Evolutionary conservation across 768 basidiomycete species (phyloP).

Genomic region (Amanita fuliginea): DNA sequence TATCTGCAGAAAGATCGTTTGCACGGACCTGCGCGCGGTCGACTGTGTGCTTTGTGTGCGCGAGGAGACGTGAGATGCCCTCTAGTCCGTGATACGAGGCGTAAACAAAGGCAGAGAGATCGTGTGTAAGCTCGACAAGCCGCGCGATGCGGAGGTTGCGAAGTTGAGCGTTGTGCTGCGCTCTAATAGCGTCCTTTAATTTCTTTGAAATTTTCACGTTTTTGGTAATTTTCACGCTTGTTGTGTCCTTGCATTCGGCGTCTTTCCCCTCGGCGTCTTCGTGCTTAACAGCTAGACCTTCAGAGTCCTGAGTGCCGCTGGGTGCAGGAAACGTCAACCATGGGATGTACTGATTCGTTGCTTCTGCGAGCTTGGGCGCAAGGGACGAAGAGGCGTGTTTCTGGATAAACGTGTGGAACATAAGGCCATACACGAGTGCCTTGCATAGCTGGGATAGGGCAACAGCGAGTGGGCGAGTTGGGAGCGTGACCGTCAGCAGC

Average conservation of each 20-base stretch:
- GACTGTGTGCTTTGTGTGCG: not conserved
- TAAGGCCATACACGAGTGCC: constrained; percentile 19
- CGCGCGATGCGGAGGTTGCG: not conserved
- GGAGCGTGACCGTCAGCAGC: constrained; percentile 25
- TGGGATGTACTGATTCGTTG: not conserved
- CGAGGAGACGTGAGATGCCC: not conserved
- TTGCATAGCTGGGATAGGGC: constrained; percentile 22
- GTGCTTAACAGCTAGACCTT: not conserved
- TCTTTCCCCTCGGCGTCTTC: too few relatives aligned
- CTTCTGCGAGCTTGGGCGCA: not conserved
- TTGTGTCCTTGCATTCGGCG: too few relatives aligned
- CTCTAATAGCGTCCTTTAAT: not conserved
- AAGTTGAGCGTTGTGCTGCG: not conserved
- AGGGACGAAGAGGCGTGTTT: not conserved
- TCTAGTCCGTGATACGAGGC: not conserved
- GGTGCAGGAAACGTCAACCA: not conserved
- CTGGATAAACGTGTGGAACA: constrained; percentile 19
- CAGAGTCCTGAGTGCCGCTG: not conserved
- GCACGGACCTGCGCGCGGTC: not conserved
- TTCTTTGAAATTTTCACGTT: too few relatives aligned
- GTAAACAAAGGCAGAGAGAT: not conserved
- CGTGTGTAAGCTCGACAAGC: not conserved
- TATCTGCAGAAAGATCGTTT: not conserved
- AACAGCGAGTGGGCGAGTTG: constrained; percentile 30
- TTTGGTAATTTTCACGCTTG: too few relatives aligned